Percentiles rank a stretch among this genome's conserved stretches.
Conservation (phyloP, 352 stramenopile species). For the Globisporangium okanoganense region DNA sequence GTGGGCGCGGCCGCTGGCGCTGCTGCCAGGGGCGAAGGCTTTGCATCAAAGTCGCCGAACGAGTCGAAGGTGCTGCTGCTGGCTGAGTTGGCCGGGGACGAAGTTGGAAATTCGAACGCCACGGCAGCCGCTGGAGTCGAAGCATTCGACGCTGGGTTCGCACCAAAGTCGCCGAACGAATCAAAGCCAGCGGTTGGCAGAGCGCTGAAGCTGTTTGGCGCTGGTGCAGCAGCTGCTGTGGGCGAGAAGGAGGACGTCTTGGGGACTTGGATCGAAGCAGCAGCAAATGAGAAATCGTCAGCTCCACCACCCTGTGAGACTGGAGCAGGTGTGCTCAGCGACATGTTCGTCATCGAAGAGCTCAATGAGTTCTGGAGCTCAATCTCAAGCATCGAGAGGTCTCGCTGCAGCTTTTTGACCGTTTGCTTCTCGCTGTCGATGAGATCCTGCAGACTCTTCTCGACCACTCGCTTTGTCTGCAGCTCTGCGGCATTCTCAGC, state of each 20-base stretch:
- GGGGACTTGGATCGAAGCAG: not conserved
- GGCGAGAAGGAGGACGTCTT: conserved; percentile 10
- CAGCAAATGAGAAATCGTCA: not conserved
- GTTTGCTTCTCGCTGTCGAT: conserved; percentile 53
- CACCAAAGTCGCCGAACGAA: conserved; percentile 4
- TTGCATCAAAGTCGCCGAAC: conserved; percentile 23
- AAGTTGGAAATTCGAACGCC: not conserved
- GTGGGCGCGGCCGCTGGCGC: not conserved
- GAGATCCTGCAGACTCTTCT: conserved; percentile 46
- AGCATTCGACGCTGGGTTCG: conserved; percentile 1
- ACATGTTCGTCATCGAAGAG: conserved; percentile 21
- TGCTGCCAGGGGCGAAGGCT: not conserved
- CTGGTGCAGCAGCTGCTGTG: not conserved
- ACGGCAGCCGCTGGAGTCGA: not conserved
- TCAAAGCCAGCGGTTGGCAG: conserved; percentile 7
- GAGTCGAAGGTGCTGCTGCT: conserved; percentile 19
- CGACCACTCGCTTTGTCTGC: conserved; percentile 34
- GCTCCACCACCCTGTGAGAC: not conserved
- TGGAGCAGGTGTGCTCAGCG: not conserved
- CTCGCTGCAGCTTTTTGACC: conserved; percentile 47
- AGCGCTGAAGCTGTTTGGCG: not conserved
- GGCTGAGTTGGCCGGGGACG: conserved; percentile 11
- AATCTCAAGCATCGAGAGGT: conserved; percentile 43
- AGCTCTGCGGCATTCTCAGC: conserved; percentile 20
- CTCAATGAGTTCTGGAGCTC: conserved; percentile 45